Evolutionary conservation across 1,139 yeast genomes (phyloP).

Genomic region (Yamadazyma kanchanaburiensis): DNA sequence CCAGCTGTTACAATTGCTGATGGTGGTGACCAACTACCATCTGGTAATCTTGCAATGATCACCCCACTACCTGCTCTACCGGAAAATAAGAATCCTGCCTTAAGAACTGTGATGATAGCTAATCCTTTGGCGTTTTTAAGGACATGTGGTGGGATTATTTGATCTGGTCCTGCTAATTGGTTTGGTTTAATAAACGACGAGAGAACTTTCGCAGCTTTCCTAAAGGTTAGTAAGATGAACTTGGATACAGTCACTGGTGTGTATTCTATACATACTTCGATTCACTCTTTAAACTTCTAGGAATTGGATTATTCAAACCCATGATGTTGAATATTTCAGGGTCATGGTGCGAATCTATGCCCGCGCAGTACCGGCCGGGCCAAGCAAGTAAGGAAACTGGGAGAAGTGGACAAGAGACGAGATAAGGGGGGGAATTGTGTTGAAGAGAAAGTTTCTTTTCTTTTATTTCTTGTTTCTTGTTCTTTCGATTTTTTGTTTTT

Average conservation of each 20-base stretch:
- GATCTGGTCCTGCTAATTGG: constrained; percentile 85
- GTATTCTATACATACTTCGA: constrained; percentile 56
- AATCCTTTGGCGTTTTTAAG: constrained; percentile 89
- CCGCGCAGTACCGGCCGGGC: too few relatives aligned
- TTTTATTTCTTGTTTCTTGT: too few relatives aligned
- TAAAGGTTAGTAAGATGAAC: constrained; percentile 14
- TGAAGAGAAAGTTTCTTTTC: too few relatives aligned
- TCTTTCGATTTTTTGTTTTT: too few relatives aligned
- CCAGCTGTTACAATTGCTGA: constrained; percentile 95
- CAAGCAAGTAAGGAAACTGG: too few relatives aligned
- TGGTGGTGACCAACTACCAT: constrained; percentile 98
- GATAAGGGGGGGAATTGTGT: too few relatives aligned
- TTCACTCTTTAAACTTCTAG: constrained; percentile 84
- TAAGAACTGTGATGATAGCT: constrained; percentile 85
- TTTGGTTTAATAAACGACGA: constrained; percentile 94
- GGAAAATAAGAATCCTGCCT: constrained; percentile 93
- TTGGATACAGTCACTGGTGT: not conserved
- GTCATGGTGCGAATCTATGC: too few relatives aligned
- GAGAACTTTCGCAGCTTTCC: constrained; percentile 93
- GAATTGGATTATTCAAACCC: constrained; percentile 89
- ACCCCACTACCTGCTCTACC: constrained; percentile 98
- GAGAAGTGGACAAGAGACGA: too few relatives aligned
- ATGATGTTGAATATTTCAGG: constrained; percentile 14
- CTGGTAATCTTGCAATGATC: constrained; percentile 88
- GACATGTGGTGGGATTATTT: constrained; percentile 86